phyloP scores from a whole-genome alignment of 768 basidiomycete species.

The Tricholoma furcatifolium region DNA sequence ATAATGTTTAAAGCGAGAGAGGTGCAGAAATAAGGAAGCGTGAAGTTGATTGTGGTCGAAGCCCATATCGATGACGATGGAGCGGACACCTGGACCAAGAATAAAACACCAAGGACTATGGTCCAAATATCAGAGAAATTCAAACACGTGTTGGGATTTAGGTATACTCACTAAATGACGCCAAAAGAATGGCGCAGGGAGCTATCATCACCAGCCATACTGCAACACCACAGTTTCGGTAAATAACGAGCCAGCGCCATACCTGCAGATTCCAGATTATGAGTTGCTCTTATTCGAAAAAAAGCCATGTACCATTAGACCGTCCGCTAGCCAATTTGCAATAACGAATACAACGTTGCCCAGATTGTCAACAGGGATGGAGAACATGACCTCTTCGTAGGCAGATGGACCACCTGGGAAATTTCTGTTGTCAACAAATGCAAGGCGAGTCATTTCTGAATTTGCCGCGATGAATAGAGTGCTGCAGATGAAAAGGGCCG shows the following conservation, averaged over 20 bases:
- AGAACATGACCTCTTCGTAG: slow-evolving; percentile 1
- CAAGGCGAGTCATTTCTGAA: slow-evolving; percentile 1
- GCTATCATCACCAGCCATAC: slow-evolving; percentile 1
- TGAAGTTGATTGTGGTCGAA: slow-evolving; percentile 15
- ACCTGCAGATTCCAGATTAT: slow-evolving; percentile 9
- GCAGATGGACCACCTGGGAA: slow-evolving; percentile 10
- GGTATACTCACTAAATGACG: background rate
- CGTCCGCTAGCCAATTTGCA: slow-evolving; percentile 27
- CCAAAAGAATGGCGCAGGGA: background rate
- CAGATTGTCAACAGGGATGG: slow-evolving; percentile 7
- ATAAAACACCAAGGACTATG: slow-evolving; percentile 7
- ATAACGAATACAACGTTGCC: slow-evolving; percentile 17
- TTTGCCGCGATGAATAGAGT: slow-evolving; percentile 3
- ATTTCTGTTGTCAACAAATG: slow-evolving; percentile 12
- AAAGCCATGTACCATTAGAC: slow-evolving; percentile 15
- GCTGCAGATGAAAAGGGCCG: slow-evolving; percentile 1
- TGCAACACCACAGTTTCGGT: background rate
- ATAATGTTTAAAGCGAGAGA: slow-evolving; percentile 31
- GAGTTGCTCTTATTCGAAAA: background rate
- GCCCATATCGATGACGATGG: slow-evolving; percentile 12
- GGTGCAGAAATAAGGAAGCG: slow-evolving; percentile 25
- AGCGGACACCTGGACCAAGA: slow-evolving; percentile 6
- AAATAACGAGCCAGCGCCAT: slow-evolving; percentile 16
- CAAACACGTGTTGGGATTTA: too few relatives aligned
- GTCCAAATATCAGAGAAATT: background rate